A percentile compares a stretch with the other conserved stretches of the same genome.
Conservation (phyloP, 2,329 filamentous ascomycete species). For the Aspergillus ibericus region DNA sequence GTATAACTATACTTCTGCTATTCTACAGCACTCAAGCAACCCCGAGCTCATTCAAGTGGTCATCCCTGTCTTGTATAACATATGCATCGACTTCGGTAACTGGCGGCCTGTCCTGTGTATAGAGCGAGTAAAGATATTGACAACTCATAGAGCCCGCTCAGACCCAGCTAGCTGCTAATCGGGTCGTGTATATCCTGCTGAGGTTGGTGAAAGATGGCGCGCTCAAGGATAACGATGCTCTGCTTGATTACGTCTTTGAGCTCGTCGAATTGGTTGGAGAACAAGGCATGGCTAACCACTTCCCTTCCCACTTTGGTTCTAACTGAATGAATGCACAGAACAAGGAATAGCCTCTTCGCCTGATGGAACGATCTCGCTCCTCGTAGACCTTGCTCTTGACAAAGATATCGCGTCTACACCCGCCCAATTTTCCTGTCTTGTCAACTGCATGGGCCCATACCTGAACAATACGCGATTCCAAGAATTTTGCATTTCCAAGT, state of each 20-base stretch:
- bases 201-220: constrained; percentile 35
- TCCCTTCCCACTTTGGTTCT: neutral
- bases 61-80: constrained; percentile 48
- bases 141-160: constrained; percentile 39
- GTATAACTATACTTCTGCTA: constrained; percentile 39
- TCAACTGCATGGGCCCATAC: constrained; percentile 35
- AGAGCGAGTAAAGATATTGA: constrained; percentile 18
- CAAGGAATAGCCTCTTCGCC: constrained; percentile 37
- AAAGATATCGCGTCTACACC: constrained; percentile 26
- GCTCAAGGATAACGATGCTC: constrained; percentile 32
- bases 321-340: constrained; percentile 24
- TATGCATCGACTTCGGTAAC: constrained; percentile 47
- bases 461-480: constrained; percentile 43
- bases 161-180: constrained; percentile 37
- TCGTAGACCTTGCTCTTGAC: constrained; percentile 35
- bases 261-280: constrained; percentile 41
- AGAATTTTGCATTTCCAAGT: constrained; percentile 33
- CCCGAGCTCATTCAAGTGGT: constrained; percentile 40
- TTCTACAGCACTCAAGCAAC: constrained; percentile 38
- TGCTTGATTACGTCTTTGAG: constrained; percentile 41
- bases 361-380: constrained; percentile 35
- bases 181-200: constrained; percentile 38
- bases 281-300: constrained; percentile 33
- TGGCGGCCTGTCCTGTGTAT: neutral
- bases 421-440: constrained; percentile 33